Base-by-base conservation (phyloP, 495 filamentous ascomycete species). In the Durotheca rogersii region DNA sequence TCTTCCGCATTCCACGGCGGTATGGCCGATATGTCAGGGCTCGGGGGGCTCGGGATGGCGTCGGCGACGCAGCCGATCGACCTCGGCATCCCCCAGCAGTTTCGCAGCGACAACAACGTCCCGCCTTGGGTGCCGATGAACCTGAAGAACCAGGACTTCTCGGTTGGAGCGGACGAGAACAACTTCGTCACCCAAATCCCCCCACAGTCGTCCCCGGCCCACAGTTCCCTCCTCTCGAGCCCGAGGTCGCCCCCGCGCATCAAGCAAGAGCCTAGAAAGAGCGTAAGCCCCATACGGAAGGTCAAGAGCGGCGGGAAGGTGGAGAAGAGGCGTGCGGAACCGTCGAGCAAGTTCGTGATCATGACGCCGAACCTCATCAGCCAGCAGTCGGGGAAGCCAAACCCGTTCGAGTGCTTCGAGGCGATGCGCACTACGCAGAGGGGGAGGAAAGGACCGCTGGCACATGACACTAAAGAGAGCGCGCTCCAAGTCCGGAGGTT, bases 321-420 rank as follows among this genome's bases (percentile, higher is more conserved):
- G 15, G 62, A 56, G 54, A 73, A 69, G 60, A 71, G 62, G 51
- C 70, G 64, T 49, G 35, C 64, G 12, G 51, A 56, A 9, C 46
- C 61, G 11, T 62, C 63, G 6, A 68, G 56, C 51, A 75, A 72
- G 30, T 77, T 77, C 51, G 64, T 75, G 30, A 70, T 77, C 37
- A 67, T 77, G 47, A 77, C 73, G 1, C 72, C 72, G 7, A 70
- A 68, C 44, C 65, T 63, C 31, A 72, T 77, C 43, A 65, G 62
- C 36, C 68, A 68, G 18, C 67, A 68, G 39, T 68, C 69, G 7
- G 67, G 66, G 25, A 70, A 66, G 42, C 68, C 64, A 36, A 75
- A 73, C 49, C 69, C 68, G 2, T 76, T 71, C 52, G 73, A 76
- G 30, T 76, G 73, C 48, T 69, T 74, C 61, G 73, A 76, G 53